Percentiles rank a stretch among this genome's conserved stretches.
Evolutionary conservation across 208 protist species (phyloP).

Genomic region (Trypanosoma brucei): DNA sequence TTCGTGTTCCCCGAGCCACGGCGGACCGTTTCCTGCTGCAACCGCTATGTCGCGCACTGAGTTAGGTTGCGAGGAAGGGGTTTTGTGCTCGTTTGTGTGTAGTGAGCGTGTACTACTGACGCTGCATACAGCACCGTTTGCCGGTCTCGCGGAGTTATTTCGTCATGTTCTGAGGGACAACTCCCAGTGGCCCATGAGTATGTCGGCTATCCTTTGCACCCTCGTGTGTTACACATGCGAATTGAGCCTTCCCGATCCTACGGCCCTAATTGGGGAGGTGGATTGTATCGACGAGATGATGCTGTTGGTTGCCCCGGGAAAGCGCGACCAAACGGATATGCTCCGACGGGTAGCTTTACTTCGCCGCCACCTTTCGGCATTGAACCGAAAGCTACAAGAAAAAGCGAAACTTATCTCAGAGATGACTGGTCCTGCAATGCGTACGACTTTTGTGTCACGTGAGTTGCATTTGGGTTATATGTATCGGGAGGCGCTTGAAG

Average conservation of each 20-base stretch:
- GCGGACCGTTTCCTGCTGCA: slow-evolving; percentile 7
- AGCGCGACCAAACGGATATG: slow-evolving; percentile 79
- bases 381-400: slow-evolving; percentile 50
- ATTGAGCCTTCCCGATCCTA: slow-evolving; percentile 64
- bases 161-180: slow-evolving; percentile 24
- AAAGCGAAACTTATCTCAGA: slow-evolving; percentile 79
- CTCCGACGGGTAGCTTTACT: slow-evolving; percentile 72
- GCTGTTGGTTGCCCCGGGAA: slow-evolving; percentile 71
- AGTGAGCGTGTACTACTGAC: slow-evolving; percentile 55
- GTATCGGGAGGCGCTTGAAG: slow-evolving; percentile 32
- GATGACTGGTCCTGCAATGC: slow-evolving; percentile 64
- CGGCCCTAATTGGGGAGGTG: slow-evolving; percentile 70
- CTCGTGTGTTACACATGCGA: slow-evolving; percentile 61
- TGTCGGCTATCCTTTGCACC: slow-evolving; percentile 32
- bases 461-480: slow-evolving; percentile 1
- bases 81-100: slow-evolving; percentile 58
- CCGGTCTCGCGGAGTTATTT: slow-evolving; percentile 48
- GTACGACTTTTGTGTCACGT: slow-evolving; percentile 49
- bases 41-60: slow-evolving; percentile 21
- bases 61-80: slow-evolving; percentile 28
- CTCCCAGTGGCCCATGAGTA: slow-evolving; percentile 7
- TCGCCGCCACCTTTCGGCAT: slow-evolving; percentile 65
- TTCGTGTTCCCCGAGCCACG: slow-evolving; percentile 34
- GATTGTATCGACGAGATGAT: slow-evolving; percentile 88
- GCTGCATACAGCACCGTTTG: slow-evolving; percentile 50